Base-by-base conservation (phyloP, 352 stramenopile species). In the Phytophthora hibernalis region DNA sequence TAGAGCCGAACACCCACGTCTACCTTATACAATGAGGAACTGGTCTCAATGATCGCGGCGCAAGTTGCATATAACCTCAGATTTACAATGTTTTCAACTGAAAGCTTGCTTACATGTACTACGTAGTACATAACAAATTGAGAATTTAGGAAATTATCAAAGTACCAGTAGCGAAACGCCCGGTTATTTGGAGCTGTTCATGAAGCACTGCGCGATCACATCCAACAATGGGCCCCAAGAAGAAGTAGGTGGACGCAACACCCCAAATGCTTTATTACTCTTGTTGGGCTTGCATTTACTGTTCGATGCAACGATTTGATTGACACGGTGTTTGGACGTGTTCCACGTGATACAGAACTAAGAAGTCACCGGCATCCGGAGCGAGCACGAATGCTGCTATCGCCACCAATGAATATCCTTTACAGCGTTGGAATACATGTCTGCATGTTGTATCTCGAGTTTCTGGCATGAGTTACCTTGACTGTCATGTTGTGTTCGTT, bases 361-460 rank as follows among this genome's bases (percentile, higher is more conserved):
- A 80, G 59, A 79, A 69, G 54, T 42, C 48, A 3, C 30, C 50
- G 35, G 43, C 51, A 16, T 58, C 53, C 4, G 26, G 26, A 30
- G 26, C 67, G 1, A 76, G 47, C 60, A 74, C 63, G 31, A 80
- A 83, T 65, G 82, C 80, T 10, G 72, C 72, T 24, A 88, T 91
- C 61, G 80, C 82, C 42, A 89, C 82, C 28, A 91, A 88, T 57
- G 82, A 91, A 90, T 90, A 90, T 90, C 81, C 79, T 79, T 70
- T 50, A 37, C 35, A 57, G 10, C 18, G 20, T n/a, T 48, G 20
- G n/a, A 26, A 57, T 26, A 13, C 13, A 10, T 37, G 13, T 33
- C 26, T 57, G 20, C 24, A 62, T 50, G 16, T 22, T 63, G 7
- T 3, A 47, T 60, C 28, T 48, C 24, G n/a, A 60, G 10, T 50